Evolutionary conservation across 306 rosid genomes (phyloP), one percentile per base, ranked within the genome.

Genomic region (Quercus wislizeni): DNA sequence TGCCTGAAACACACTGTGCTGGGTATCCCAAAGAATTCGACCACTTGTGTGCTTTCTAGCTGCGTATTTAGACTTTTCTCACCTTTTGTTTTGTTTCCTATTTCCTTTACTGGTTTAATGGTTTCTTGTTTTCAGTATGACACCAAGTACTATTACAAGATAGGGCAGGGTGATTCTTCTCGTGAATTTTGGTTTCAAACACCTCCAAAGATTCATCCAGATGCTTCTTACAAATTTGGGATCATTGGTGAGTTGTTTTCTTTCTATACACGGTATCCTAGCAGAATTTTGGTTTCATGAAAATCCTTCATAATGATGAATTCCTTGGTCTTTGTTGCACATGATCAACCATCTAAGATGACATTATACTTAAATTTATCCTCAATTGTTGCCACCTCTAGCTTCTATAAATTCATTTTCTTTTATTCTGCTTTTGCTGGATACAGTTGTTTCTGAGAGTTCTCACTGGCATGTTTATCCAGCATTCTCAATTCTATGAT

Each of bases 171-270:
- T 43, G 93, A 88, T 78, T 91, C 98, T 82, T 84, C 97, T 82
- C 91, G 99, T 79, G 89, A 89, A 80, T 93, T 96, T 88, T 93
- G 92, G 94, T 93, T 93, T 59, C 78, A 81, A 74, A 90, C 99
- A 64, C 96, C 99, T 71, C 97, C 98, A 19, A 59, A 83, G 76
- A 83, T 93, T 78, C 86, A 76, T 59, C 93, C 92, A 71, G 96
- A 96, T 70, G 74, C 89, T 58, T 46, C 91, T 71, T 96, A 91
- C 94, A 93, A 86, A 85, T 96, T 93, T 82, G 99, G 99, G 80
- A 90, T 96, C 74, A 93, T 96, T 55, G 98, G 99, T 91, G 79
- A 76, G 92, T 85, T 80, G 55, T 81, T 23, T 72, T 62, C 76
- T 84, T 54, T 71, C 68, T 31, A 8, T 58, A 20, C n/a, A 13